Percentiles rank a stretch among this genome's conserved stretches.
Evolutionary conservation across 345 rosid genomes (phyloP).

Genomic region (Noccaea caerulescens): DNA sequence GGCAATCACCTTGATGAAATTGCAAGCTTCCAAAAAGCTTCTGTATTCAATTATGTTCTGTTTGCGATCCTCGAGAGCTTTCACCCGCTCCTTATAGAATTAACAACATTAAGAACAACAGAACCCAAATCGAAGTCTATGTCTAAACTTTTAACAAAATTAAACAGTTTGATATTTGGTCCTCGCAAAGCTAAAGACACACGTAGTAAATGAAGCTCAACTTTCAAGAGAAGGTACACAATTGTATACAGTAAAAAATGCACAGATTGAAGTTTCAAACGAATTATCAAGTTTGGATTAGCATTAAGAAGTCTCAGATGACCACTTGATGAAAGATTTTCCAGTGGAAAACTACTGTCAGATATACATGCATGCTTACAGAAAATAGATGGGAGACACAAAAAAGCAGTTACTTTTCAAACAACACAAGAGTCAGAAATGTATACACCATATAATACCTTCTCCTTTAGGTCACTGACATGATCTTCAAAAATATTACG

Average conservation of each 20-base stretch:
- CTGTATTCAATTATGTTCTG: conserved; percentile 70
- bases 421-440: conserved; percentile 18
- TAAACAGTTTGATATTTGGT: conserved; percentile 1
- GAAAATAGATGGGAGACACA: conserved; percentile 16
- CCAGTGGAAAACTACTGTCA: conserved; percentile 12
- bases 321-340: not conserved
- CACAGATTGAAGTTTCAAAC: conserved; percentile 15
- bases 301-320: conserved; percentile 1
- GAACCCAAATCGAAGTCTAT: conserved; percentile 13
- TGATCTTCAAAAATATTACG: conserved; percentile 78
- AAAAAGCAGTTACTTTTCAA: conserved; percentile 22
- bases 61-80: conserved; percentile 78
- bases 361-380: conserved; percentile 4
- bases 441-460: conserved; percentile 50
- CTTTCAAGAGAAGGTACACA: conserved; percentile 20
- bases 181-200: conserved; percentile 27
- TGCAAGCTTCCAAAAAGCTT: conserved; percentile 80
- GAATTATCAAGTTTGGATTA: conserved; percentile 22
- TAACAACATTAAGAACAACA: conserved; percentile 35
- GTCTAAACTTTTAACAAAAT: conserved; percentile 13
- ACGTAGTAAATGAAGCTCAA: conserved; percentile 8
- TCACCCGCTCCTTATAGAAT: conserved; percentile 68
- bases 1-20: conserved; percentile 77
- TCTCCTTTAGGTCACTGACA: conserved; percentile 66
- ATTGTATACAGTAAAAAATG: not conserved